Conservation (phyloP, 2,329 filamentous ascomycete genomes). For the Sporothrix pseudoabietina region DNA sequence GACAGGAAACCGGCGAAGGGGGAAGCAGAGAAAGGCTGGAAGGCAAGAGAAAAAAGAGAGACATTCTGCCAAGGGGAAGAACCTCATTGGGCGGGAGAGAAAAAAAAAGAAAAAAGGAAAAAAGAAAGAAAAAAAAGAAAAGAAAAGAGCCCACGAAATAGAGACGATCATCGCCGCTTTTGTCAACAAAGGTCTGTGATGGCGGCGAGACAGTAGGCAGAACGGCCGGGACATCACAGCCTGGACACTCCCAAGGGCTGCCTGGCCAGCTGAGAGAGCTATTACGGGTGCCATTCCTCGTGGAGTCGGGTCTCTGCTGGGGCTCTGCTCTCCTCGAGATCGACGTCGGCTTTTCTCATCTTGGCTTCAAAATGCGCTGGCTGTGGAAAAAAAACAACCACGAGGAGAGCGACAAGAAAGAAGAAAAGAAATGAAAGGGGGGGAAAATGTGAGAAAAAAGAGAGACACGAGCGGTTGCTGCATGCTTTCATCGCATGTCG, state of each 20-base stretch:
- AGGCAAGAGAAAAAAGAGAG: background rate
- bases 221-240: conserved; percentile 1
- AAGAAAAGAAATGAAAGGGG: background rate
- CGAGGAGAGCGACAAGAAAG: background rate
- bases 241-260: background rate
- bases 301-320: background rate
- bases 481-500: background rate
- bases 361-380: conserved; percentile 19
- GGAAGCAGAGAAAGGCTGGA: background rate
- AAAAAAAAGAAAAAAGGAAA: too few relatives aligned
- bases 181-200: background rate
- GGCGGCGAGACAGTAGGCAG: conserved; percentile 9
- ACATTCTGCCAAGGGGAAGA: background rate
- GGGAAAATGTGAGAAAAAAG: background rate
- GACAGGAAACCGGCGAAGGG: background rate
- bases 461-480: background rate
- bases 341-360: background rate
- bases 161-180: background rate
- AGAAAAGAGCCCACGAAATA: background rate
- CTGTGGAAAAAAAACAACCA: too few relatives aligned
- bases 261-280: background rate
- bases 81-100: background rate
- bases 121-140: too few relatives aligned
- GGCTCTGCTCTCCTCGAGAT: background rate
- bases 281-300: background rate